Percentiles rank a stretch among this genome's conserved stretches.
phyloP scores from a whole-genome alignment of 1,139 yeast species.

The Yamadazyma diddensiae region DNA sequence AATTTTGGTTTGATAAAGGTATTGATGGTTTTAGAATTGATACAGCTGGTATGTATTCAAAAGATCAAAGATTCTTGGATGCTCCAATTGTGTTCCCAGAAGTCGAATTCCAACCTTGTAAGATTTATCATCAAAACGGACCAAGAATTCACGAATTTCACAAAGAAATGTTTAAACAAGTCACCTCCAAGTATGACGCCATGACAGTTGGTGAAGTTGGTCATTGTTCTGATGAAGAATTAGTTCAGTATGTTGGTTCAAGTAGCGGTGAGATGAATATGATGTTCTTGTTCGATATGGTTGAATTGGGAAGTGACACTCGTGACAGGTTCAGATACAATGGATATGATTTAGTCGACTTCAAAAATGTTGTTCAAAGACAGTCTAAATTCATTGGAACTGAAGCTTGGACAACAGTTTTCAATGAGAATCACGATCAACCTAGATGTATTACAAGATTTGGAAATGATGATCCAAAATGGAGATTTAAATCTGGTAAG shows the following conservation, averaged over 20 bases:
- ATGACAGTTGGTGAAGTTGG: constrained; percentile 63
- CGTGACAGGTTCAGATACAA: constrained; percentile 34
- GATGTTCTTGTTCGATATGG: constrained; percentile 51
- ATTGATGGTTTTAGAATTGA: constrained; percentile 62
- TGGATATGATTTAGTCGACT: constrained; percentile 39
- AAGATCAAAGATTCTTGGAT: constrained; percentile 46
- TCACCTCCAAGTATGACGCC: constrained; percentile 48
- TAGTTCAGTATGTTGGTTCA: constrained; percentile 49
- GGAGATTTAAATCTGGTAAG: constrained; percentile 41
- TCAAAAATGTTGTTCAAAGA: constrained; percentile 37
- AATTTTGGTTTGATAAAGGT: constrained; percentile 56
- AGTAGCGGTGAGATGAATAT: constrained; percentile 48
- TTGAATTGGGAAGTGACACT: constrained; percentile 39
- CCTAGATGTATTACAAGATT: constrained; percentile 54
- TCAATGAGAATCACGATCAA: constrained; percentile 60
- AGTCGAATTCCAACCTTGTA: constrained; percentile 40
- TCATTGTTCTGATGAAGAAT: constrained; percentile 39
- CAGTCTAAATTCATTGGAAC: constrained; percentile 39
- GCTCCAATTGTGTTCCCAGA: constrained; percentile 49
- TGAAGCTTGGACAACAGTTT: constrained; percentile 58
- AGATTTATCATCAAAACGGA: constrained; percentile 37
- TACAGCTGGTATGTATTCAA: constrained; percentile 54
- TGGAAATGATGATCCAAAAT: constrained; percentile 35
- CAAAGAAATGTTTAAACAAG: constrained; percentile 48
- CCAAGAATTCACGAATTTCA: constrained; percentile 59